Conservation (phyloP, 2,329 filamentous ascomycete species). For the Karstenula rhodostoma region DNA sequence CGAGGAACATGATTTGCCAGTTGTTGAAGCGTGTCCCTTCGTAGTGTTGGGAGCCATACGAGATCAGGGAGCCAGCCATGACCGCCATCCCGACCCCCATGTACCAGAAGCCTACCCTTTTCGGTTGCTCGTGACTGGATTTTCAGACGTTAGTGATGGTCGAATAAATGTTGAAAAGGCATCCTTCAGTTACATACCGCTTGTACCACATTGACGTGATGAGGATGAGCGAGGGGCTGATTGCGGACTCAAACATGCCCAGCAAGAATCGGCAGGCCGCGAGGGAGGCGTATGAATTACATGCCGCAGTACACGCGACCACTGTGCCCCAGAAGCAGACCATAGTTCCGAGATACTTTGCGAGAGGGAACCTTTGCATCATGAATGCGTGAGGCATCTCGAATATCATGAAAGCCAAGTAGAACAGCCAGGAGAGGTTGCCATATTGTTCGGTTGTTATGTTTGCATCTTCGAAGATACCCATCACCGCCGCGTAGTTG, state of each 20-base stretch:
- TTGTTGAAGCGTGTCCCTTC: slow-evolving; percentile 20
- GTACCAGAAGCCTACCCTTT: slow-evolving; percentile 41
- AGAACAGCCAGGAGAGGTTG: slow-evolving; percentile 63
- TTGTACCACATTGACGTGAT: slow-evolving; percentile 53
- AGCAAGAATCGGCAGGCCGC: slow-evolving; percentile 62
- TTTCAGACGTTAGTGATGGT: not conserved
- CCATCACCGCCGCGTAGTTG: slow-evolving; percentile 66
- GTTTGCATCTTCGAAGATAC: slow-evolving; percentile 65
- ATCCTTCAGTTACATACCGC: not conserved
- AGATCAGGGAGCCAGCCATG: slow-evolving; percentile 27
- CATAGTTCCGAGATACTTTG: slow-evolving; percentile 45
- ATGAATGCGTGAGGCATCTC: slow-evolving; percentile 26
- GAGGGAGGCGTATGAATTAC: slow-evolving; percentile 51
- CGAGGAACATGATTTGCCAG: slow-evolving; percentile 36
- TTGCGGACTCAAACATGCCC: slow-evolving; percentile 64
- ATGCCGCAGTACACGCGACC: slow-evolving; percentile 23
- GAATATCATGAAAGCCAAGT: slow-evolving; percentile 34
- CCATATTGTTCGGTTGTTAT: slow-evolving; percentile 67
- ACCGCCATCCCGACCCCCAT: slow-evolving; percentile 41
- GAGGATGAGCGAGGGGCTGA: slow-evolving; percentile 62
- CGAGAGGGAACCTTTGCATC: slow-evolving; percentile 40
- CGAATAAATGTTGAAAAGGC: not conserved
- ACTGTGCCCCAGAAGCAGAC: slow-evolving; percentile 29
- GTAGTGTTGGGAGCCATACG: slow-evolving; percentile 37
- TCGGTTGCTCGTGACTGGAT: slow-evolving; percentile 41